Conservation (phyloP, 164 flowering plant genomes). For the Litsea cubeba region DNA sequence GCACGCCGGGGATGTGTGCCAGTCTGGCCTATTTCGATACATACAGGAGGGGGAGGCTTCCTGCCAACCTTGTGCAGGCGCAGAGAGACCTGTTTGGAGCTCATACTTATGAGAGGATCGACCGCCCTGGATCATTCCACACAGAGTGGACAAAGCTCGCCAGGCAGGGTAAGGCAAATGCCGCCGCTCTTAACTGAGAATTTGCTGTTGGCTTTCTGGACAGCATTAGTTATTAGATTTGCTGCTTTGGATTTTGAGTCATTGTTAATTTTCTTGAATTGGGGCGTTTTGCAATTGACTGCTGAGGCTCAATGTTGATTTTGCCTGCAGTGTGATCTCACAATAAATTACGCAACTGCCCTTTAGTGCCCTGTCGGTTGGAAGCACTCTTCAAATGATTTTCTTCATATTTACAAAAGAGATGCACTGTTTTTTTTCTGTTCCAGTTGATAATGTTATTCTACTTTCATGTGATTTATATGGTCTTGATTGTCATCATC, state of each 20-base stretch:
- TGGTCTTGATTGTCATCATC: no score
- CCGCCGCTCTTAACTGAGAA: conserved; percentile 6
- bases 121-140: conserved; percentile 15
- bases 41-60: conserved; percentile 37
- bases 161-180: conserved; percentile 6
- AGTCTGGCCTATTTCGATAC: conserved; percentile 38
- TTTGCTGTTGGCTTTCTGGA: background rate
- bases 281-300: background rate
- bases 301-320: background rate
- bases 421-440: background rate
- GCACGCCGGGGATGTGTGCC: conserved; percentile 46
- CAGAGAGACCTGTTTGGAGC: conserved; percentile 47
- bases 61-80: conserved; percentile 46
- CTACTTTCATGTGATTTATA: no score
- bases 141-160: conserved; percentile 80
- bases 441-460: no score
- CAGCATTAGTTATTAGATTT: no score
- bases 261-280: background rate
- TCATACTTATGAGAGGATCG: conserved; percentile 41
- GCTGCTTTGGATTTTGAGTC: no score
- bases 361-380: background rate
- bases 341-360: background rate
- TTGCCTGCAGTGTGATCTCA: background rate
- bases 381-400: background rate
- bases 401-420: background rate